These are phyloP conservation scores for Fusarium graminum DNA, from an alignment of 2,329 filamentous ascomycete genomes.

Conservation along the genomic window DNA sequence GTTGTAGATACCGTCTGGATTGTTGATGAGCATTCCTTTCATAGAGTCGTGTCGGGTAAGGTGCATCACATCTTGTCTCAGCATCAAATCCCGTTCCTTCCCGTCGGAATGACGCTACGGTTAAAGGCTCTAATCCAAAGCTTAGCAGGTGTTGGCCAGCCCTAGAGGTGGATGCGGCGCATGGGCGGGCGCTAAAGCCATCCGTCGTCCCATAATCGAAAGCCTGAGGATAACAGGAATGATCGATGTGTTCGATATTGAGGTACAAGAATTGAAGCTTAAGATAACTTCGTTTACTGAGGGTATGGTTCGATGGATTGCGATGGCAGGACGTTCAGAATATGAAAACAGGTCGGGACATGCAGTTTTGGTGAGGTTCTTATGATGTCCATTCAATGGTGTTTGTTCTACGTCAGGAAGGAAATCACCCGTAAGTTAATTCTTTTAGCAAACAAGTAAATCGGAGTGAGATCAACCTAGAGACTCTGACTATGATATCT, in stretches of 20 bases:
- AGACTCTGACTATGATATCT: not conserved
- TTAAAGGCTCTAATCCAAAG: slow-evolving; percentile 1
- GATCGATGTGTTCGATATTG: not conserved
- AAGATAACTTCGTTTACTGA: too few relatives aligned
- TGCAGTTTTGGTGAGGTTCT: too few relatives aligned
- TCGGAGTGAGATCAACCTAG: too few relatives aligned
- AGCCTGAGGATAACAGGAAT: slow-evolving; percentile 1
- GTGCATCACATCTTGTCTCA: too few relatives aligned
- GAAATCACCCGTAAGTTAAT: too few relatives aligned
- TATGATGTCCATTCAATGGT: too few relatives aligned
- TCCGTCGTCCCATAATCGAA: not conserved
- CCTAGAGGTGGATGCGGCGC: slow-evolving; percentile 24
- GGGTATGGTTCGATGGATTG: too few relatives aligned
- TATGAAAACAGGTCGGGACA: not conserved
- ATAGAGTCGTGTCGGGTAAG: not conserved
- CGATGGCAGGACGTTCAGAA: not conserved
- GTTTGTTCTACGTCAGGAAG: too few relatives aligned
- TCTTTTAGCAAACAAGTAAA: too few relatives aligned
- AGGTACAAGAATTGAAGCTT: too few relatives aligned
- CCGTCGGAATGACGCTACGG: slow-evolving; percentile 11
- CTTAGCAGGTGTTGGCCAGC: slow-evolving; percentile 14
- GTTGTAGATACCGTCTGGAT: not conserved
- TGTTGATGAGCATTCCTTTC: not conserved
- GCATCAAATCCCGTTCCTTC: not conserved
- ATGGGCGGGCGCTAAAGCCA: slow-evolving; percentile 30